Percentiles rank a stretch among this genome's conserved stretches.
phyloP scores from a whole-genome alignment of 768 basidiomycete species.

The Trametes coccinea region DNA sequence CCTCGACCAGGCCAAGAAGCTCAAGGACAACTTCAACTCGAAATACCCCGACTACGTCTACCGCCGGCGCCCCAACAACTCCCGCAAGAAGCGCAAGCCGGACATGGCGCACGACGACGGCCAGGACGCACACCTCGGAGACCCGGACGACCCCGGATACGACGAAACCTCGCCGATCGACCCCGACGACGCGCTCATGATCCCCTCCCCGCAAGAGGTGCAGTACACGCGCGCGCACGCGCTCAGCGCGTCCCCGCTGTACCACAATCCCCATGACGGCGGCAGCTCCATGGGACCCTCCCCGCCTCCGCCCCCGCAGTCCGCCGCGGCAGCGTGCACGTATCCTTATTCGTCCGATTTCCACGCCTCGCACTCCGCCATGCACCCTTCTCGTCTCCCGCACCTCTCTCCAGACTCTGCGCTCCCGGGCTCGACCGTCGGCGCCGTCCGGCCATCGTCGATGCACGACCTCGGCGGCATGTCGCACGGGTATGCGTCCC shows the following conservation, averaged over 20 bases:
- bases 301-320: neutral
- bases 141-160: conserved; percentile 35
- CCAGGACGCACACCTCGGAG: conserved; percentile 34
- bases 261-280: conserved; percentile 17
- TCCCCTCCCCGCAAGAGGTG: conserved; percentile 25
- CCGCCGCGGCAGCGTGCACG: conserved; percentile 3
- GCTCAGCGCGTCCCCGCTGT: conserved; percentile 16
- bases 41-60: conserved; percentile 92
- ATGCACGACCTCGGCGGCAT: neutral
- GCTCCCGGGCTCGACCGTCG: conserved; percentile 8
- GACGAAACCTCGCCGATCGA: conserved; percentile 46
- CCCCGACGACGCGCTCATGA: conserved; percentile 25
- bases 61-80: conserved; percentile 84
- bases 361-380: conserved; percentile 5
- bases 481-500: neutral
- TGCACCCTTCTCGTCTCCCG: neutral
- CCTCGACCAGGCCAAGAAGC: conserved; percentile 79
- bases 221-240: conserved; percentile 28
- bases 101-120: conserved; percentile 35
- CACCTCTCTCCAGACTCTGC: conserved; percentile 10
- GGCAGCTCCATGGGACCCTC: conserved; percentile 1
- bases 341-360: conserved; percentile 20
- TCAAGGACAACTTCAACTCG: conserved; percentile 84
- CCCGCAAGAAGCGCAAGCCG: conserved; percentile 59
- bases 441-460: conserved; percentile 8